Conservation (phyloP, 371 early-diverging fungal species). For the Circinella minor region DNA sequence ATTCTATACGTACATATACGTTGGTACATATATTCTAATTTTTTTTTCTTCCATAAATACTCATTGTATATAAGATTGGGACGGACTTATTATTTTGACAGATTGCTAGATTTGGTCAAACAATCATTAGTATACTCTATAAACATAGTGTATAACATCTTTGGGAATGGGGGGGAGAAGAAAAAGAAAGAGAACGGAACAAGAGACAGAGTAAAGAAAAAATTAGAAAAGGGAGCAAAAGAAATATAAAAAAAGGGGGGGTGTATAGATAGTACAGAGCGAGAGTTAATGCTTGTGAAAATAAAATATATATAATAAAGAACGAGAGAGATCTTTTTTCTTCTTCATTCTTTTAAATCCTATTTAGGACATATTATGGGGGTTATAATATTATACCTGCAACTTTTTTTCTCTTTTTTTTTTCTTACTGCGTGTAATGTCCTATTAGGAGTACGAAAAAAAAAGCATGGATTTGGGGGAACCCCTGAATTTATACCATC, state of each 20-base stretch:
- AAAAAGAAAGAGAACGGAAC: neutral
- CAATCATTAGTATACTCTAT: too few species aligned
- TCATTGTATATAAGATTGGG: neutral
- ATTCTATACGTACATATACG: too few species aligned
- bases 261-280: neutral
- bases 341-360: constrained; percentile 7
- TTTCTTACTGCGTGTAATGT: constrained; percentile 10
- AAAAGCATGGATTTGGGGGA: neutral
- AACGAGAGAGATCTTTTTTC: too few species aligned
- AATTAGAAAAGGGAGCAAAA: neutral
- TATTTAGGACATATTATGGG: constrained; percentile 15
- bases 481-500: constrained; percentile 13
- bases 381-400: neutral
- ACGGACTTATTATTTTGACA: constrained; percentile 7
- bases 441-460: neutral
- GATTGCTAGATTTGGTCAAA: constrained; percentile 17
- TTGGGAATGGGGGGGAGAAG: neutral
- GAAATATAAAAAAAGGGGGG: neutral
- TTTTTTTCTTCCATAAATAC: too few species aligned
- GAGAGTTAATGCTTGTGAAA: too few species aligned
- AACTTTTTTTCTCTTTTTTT: neutral
- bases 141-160: neutral
- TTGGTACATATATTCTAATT: too few species aligned
- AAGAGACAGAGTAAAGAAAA: too few species aligned
- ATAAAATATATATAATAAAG: too few species aligned